Evolutionary conservation across 805 yeast genomes (phyloP), one percentile per base, ranked within the genome.

Genomic region (Lipomyces anomalus): DNA sequence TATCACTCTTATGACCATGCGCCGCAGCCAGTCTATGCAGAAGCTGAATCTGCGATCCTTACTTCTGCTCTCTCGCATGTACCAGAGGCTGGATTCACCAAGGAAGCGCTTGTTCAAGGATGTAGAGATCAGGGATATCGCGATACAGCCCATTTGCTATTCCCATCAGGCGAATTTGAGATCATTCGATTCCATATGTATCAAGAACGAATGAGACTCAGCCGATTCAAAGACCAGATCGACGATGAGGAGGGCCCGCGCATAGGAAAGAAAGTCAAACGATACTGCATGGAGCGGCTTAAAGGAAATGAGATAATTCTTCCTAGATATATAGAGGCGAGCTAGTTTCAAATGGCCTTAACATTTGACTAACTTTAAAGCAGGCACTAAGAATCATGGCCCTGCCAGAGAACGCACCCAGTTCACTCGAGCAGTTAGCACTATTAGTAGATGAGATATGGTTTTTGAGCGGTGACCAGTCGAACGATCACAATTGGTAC

Each of bases 401-500:
- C 4, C 61, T 76, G 22, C 95, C 95, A 1, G 71, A 73, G 42
- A 82, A 84, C 60, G 38, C 82, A 26, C 57, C 67, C 6, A 61
- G 60, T 23, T 76, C 92, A 0, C 57, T 84, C 40, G 75, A 74
- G 30, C 94, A 86, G 59, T 73, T 92, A 46, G 83, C 80, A 56
- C 73, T 76, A 42, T 70, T 89, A 45, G 73, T 87, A 9, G 97
- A 90, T 66, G 97, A 92, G 61, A 72, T 90, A 48, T 76, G 85
- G 37, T 87, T 67, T 63, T 79, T 77, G 56, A 79, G 95, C 0
- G 92, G 89, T 7, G 97, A 89, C 61, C 59, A 64, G 43, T 75
- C 92, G 18, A 79, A 67, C 17, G 95, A 87, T 63, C 80, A 84
- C 61, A 82, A 86, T 3, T 90, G 98, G 98, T 90, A 90, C 64